A percentile compares a stretch with the other conserved stretches of the same genome.
Conservation (phyloP, 306 rosid genomes). For the Vigna unguiculata region DNA sequence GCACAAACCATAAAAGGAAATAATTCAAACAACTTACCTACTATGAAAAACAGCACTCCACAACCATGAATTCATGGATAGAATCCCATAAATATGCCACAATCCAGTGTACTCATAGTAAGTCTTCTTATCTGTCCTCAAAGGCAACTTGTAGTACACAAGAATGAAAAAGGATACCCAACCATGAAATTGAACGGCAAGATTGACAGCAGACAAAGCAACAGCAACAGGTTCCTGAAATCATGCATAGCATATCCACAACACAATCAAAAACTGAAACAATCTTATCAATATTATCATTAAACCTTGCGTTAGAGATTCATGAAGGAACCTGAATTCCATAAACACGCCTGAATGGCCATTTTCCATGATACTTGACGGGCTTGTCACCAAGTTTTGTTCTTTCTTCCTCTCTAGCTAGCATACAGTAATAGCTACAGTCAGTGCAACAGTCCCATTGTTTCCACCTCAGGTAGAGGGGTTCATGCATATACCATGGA, state of each 20-base stretch:
- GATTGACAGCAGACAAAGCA: conserved; percentile 89
- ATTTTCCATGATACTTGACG: conserved; percentile 90
- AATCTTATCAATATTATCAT: conserved; percentile 15
- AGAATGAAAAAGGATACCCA: conserved; percentile 98
- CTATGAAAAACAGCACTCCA: conserved; percentile 95
- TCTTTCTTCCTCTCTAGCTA: conserved; percentile 88
- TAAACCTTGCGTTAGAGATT: conserved; percentile 33
- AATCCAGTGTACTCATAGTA: conserved; percentile 86
- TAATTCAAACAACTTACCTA: conserved; percentile 64
- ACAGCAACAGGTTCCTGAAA: conserved; percentile 94
- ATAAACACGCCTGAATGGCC: conserved; percentile 89
- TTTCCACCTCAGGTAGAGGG: conserved; percentile 90
- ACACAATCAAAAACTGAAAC: conserved; percentile 39
- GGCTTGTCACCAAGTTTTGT: conserved; percentile 74
- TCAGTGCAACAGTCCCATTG: conserved; percentile 97
- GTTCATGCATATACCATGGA: conserved; percentile 98
- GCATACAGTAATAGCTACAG: conserved; percentile 92
- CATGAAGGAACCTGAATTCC: conserved; percentile 83
- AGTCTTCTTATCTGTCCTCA: conserved; percentile 72
- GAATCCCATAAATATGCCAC: conserved; percentile 90
- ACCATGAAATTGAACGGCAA: conserved; percentile 95
- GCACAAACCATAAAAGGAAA: conserved; percentile 24
- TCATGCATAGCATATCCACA: conserved; percentile 39
- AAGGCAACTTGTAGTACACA: conserved; percentile 82
- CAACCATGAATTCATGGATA: conserved; percentile 90